Evolutionary conservation across 805 yeast genomes (phyloP), one percentile per base, ranked within the genome.

Genomic region (Cyberlindnera americana): DNA sequence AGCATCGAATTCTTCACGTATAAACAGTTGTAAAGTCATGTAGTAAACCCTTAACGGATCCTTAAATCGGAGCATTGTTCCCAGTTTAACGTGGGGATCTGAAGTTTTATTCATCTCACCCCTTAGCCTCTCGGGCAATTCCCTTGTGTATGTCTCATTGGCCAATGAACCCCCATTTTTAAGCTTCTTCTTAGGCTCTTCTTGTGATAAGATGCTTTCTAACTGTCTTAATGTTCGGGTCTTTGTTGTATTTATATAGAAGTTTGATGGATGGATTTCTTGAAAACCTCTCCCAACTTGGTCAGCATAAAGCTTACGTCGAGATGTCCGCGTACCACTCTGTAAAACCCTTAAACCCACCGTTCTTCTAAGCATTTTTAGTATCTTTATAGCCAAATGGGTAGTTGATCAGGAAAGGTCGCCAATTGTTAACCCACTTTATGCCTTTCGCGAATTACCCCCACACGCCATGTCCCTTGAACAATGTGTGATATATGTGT

Each of bases 81-180:
- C 36, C 3, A 53, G 32, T n/a, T 43, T 46, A 13, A 44, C 38
- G 37, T 53, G 58, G 1, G 43, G 29, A 32, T 53, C 57, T 18
- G 50, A 46, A 2, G 43, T 30, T 7, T 29, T 33, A 4, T 32
- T 15, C 14, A 49, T 22, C 9, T 28, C 26, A 1, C 4, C 3
- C 7, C 26, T 19, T 11, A 50, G 30, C 1, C 29, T 12, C 12
- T 27, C 30, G 8, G 47, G 53, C 14, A 41, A 31, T 14, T 34
- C 14, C 9, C 35, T 15, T 10, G 30, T 13, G 17, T 19, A 21
- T 7, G 17, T 26, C 29, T 35, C 43, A 16, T 40, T 34, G 19
- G 39, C 35, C 36, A 40, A 6, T 5, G 39, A 32, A 4, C 38
- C 29, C 8, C 29, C 32, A 7, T 31, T 19, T 12, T 26, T 37